Base-by-base conservation (phyloP, 2,329 filamentous ascomycete species). In the Fusarium protoensiforme region DNA sequence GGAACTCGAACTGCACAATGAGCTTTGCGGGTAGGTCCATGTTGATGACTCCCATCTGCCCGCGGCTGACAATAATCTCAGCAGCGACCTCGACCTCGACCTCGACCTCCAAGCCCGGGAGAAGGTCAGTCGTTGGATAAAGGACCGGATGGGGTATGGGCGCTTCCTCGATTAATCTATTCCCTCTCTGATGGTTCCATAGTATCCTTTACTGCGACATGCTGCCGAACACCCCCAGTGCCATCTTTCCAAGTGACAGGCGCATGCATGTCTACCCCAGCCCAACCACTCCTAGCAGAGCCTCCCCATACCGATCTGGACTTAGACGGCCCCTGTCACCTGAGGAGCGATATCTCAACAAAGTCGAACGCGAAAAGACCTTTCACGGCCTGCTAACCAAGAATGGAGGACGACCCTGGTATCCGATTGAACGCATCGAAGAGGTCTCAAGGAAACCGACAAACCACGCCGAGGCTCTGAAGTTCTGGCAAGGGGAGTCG, bases 371-470 rank as follows among this genome's bases (percentile, higher is more conserved):
- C 14, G 75, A 77, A 46, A 74, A n/a, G 29, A 27, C 10, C 3
- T 69, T 65, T 18, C 54, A 69, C 20, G 56, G 60, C 22, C 39
- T 64, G 22, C 68, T 77, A 22, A 14, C 66, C 13, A 53, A 63
- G 9, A 64, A 64, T 31, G 75, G 75, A n/a, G 75, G 70, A 7
- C 75, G 72, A 4, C 74, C 75, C 8, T 76, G 72, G 69, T 77
- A 76, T 36, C 38, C 61, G 11, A 61, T 70, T 20, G 54, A 56
- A 10, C 70, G 62, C 24, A 58, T 77, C 14, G 60, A 65, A 4
- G 46, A 64, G 7, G 64, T 77, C n/a, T 65, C 67, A 18, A 60
- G 16, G 18, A 39, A 69, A 5, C 69, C 70, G 18, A 46, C 33
- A 59, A 41, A 59, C 4, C 59, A 72, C 27, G 4, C 24, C 3